Evolutionary conservation across 345 rosid species (phyloP).

Genomic region (Arabidopsis thaliana): TAIR10.1 NC_003075.7:7724501-7725000

Average conservation of each 20-base stretch:
- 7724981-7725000: constrained; percentile 8
- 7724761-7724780: background rate
- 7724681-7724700: no score
- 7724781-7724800: background rate
- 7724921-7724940: constrained; percentile 12
- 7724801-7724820: constrained; percentile 22
- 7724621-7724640: no score
- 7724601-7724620: no score
- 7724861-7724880: constrained; percentile 12
- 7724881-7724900: constrained; percentile 15
- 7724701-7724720: background rate
- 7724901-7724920: constrained; percentile 14
- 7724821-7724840: constrained; percentile 12
- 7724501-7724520: no score
- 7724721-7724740: background rate
- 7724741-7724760: background rate
- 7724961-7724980: constrained; percentile 8
- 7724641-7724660: background rate
- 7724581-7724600: no score
- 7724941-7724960: constrained; percentile 2
- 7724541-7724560: background rate
- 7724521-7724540: background rate
- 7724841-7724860: constrained; percentile 29
- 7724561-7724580: background rate
- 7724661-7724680: background rate